Base-by-base conservation (phyloP, 1,284 basidiomycete species). In the Sporisorium scitamineum region DNA sequence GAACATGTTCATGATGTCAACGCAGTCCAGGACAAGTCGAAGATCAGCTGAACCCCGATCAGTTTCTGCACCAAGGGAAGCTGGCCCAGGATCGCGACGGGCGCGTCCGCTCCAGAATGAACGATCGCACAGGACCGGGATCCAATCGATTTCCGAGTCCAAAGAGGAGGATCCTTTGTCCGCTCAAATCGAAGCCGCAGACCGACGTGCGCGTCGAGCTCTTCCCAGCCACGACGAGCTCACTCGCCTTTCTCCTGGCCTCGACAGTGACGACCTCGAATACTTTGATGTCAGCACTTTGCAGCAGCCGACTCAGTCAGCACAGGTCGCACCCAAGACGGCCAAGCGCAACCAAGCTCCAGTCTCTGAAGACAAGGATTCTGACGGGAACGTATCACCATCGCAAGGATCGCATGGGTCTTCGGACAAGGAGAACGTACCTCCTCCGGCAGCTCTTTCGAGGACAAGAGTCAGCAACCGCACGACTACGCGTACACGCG, bases 341-440 rank as follows among this genome's bases (percentile, higher is more conserved):
- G 41, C 8, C 8, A 45, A 45, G 14, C 58, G 50, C 37, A 22
- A 26, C 8, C 41, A 4, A 56, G 20, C 13, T 16, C 20, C 60
- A 0, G 16, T 20, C 3, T 54, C 61, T 0, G 48, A 44, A 8
- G 44, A 39, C n/a, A 47, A 50, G 11, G 22, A 14, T 26, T 62
- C 60, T 2, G 47, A 61, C 1, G 31, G 27, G 16, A 42, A 18
- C 1, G 22, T 32, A 10, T 31, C 54, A 14, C n/a, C 41, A 13
- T 69, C 62, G 13, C 66, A 65, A 42, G 66, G 51, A 6, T 69
- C 62, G 6, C 62, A 62, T 47, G 66, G 54, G 7, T 69, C 66
- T 10, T 74, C 71, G 5, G 71, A 74, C 58, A 74, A 74, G 52
- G 71, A 74, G 55, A 74, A 74, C 22, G 47, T 65, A 39, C 71